A percentile compares a stretch with the other conserved stretches of the same genome.
These are phyloP conservation scores for Barnettozyma pratensis DNA, from an alignment of 805 yeast genomes.

Conservation along the genomic window DNA sequence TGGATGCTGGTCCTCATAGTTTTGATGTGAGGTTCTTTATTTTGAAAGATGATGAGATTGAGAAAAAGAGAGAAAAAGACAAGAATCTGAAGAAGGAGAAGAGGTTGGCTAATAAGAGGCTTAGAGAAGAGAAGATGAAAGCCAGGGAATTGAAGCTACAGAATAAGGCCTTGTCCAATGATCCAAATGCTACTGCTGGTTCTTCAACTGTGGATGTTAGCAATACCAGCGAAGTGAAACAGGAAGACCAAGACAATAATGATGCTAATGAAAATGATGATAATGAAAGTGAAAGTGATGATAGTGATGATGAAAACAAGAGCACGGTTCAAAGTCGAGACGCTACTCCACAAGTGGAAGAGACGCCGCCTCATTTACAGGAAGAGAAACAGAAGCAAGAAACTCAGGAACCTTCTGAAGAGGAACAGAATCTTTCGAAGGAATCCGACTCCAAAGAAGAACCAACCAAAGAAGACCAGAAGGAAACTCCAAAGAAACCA, in stretches of 20 bases:
- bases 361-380: neutral
- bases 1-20: conserved; percentile 77
- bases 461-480: neutral
- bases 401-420: neutral
- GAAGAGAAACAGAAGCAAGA: neutral
- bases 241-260: conserved; percentile 4
- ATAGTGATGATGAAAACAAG: conserved; percentile 9
- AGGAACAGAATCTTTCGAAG: no score
- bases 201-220: neutral
- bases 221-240: neutral
- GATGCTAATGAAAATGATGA: conserved; percentile 3
- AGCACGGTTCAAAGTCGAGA: conserved; percentile 4
- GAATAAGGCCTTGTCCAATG: neutral
- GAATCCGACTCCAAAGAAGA: no score
- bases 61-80: conserved; percentile 39
- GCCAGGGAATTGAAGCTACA: conserved; percentile 10
- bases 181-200: neutral
- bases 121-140: conserved; percentile 29
- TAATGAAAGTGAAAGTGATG: conserved; percentile 7
- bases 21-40: conserved; percentile 76
- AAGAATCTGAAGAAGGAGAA: conserved; percentile 32
- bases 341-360: conserved; percentile 1
- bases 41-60: conserved; percentile 74
- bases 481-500: conserved; percentile 7
- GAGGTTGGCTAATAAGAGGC: conserved; percentile 31